phyloP scores from a whole-genome alignment of 768 basidiomycete genomes.

The Nevesoporus exiguus region DNA sequence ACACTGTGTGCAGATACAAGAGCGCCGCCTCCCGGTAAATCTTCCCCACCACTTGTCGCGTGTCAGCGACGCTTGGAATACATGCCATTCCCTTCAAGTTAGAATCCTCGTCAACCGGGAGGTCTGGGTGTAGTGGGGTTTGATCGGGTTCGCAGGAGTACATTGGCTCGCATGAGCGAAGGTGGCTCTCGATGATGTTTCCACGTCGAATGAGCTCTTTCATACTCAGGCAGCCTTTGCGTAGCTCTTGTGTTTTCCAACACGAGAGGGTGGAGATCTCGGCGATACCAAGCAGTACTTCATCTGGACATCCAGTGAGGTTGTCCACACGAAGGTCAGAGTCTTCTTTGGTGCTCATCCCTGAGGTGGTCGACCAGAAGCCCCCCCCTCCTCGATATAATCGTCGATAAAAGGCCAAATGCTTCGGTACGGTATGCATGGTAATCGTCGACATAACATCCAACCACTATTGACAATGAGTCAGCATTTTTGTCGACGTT shows the following conservation, averaged over 20 bases:
- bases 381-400: conserved; percentile 53
- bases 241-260: conserved; percentile 68
- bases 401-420: conserved; percentile 61
- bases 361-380: conserved; percentile 40
- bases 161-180: conserved; percentile 42
- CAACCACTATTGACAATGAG: conserved; percentile 54
- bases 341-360: conserved; percentile 32
- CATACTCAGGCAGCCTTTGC: conserved; percentile 64
- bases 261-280: conserved; percentile 69
- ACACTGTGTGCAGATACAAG: conserved; percentile 66
- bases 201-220: conserved; percentile 75
- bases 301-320: conserved; percentile 76
- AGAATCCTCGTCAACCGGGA: conserved; percentile 21
- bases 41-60: conserved; percentile 45
- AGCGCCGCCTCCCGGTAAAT: conserved; percentile 65
- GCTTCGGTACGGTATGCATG: conserved; percentile 57
- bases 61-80: conserved; percentile 38
- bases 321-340: conserved; percentile 59
- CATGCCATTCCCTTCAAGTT: conserved; percentile 28
- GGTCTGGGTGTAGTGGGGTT: conserved; percentile 40
- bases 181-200: conserved; percentile 63
- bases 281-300: conserved; percentile 70
- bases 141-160: conserved; percentile 32
- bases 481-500: conserved; percentile 9
- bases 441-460: conserved; percentile 73